Evolutionary conservation across 495 filamentous ascomycete genomes (phyloP), one percentile per base, ranked within the genome.

Genomic region (Xylaria curta): DNA sequence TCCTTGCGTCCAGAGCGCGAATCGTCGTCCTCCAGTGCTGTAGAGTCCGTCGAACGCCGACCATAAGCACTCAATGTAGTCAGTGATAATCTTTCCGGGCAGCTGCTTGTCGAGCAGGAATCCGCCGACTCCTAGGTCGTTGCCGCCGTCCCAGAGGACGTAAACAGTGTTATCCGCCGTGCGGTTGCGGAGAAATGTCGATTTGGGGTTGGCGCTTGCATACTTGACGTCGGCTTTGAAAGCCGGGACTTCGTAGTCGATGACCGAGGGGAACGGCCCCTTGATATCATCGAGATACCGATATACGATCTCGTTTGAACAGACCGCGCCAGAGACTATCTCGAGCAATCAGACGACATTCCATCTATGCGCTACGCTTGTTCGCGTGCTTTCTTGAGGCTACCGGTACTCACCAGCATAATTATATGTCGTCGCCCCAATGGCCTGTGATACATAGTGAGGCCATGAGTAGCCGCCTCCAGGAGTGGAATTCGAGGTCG

Each of bases 121-220:
- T 31, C 83, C 89, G 58, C 83, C 76, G 66, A 79, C 83, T 46
- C 91, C 91, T 13, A 95, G 82, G 75, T 95, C 92, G 74, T 94
- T 94, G 65, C 91, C 93, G 0, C 92, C 92, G 73, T 94, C 93
- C 91, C 91, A 95, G 46, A 94, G 86, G 0, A 89, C 82, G 73
- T 92, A 94, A 6, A 92, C 89, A 3, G 90, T 91, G 70, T 89
- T 88, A n/a, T 84, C 75, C 21, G 83, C 69, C 0, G 81, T 83
- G 61, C 87, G 83, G 63, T 82, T 78, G 36, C 86, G 80, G 78
- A 89, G 91, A 19, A 85, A 73, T 4, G 84, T 74, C 42, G 83
- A 83, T 68, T 81, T 84, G 10, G 75, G 76, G 9, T 81, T 79
- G 1, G 74, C 60, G 26, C 76, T 38, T 44, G 73, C 71, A 69